A percentile compares a stretch with the other conserved stretches of the same genome.
Conservation (phyloP, 805 yeast species). For the Ogataea nonfermentans region DNA sequence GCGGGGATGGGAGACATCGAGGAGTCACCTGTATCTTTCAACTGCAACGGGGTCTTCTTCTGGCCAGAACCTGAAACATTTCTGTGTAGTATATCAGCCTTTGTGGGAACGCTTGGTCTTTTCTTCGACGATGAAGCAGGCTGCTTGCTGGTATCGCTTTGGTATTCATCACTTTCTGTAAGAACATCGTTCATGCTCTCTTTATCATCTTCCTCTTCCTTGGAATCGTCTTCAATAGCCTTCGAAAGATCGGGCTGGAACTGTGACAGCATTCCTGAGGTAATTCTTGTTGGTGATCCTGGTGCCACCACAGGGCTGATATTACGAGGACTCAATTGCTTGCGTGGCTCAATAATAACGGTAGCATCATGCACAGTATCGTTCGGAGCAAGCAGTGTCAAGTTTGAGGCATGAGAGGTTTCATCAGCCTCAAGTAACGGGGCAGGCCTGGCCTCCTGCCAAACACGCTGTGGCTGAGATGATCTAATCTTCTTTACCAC, state of each 20-base stretch:
- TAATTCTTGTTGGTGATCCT: slow-evolving; percentile 37
- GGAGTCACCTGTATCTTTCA: slow-evolving; percentile 1
- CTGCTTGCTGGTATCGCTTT: slow-evolving; percentile 19
- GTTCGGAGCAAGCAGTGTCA: slow-evolving; percentile 24
- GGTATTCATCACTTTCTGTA: slow-evolving; percentile 22
- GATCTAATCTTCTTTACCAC: slow-evolving; percentile 35
- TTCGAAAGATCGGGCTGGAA: slow-evolving; percentile 37
- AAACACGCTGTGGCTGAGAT: slow-evolving; percentile 14
- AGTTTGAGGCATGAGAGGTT: slow-evolving; percentile 3
- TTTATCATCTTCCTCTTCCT: slow-evolving; percentile 18
- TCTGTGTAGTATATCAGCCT: slow-evolving; percentile 26
- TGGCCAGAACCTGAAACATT: slow-evolving; percentile 15
- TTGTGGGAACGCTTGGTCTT: slow-evolving; percentile 33
- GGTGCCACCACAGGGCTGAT: slow-evolving; percentile 34
- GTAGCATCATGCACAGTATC: slow-evolving; percentile 21
- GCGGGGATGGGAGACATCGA: slow-evolving; percentile 9
- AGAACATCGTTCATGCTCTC: slow-evolving; percentile 14
- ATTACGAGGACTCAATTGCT: slow-evolving; percentile 23
- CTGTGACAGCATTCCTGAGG: slow-evolving; percentile 36
- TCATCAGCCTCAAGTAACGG: slow-evolving; percentile 7
- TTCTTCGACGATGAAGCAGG: slow-evolving; percentile 12
- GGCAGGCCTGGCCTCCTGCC: slow-evolving; percentile 16
- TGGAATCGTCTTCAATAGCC: slow-evolving; percentile 21
- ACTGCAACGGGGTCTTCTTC: slow-evolving; percentile 9
- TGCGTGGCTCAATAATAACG: slow-evolving; percentile 25